Conservation (phyloP, 2,329 filamentous ascomycete species). For the Exophiala phaeomuriformis region DNA sequence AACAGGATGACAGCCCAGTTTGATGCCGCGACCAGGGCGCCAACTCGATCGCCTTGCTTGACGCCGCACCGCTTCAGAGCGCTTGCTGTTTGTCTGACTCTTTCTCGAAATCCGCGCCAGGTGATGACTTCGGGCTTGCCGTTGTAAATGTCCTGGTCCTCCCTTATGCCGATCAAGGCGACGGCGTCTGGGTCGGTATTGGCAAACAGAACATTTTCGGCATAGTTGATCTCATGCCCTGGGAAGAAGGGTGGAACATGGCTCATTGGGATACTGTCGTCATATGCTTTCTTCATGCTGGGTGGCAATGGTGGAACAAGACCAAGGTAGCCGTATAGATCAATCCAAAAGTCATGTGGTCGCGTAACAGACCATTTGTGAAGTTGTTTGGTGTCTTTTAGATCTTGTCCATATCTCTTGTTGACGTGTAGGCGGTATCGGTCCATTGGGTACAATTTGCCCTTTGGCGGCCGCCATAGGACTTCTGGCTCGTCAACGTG, state of each 20-base stretch:
- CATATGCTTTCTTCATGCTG: constrained; percentile 33
- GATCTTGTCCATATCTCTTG: constrained; percentile 7
- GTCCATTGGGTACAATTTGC: constrained; percentile 9
- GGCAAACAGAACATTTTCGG: constrained; percentile 35
- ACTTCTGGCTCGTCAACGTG: neutral
- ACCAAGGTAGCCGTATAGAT: constrained; percentile 34
- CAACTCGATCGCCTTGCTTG: constrained; percentile 35
- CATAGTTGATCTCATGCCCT: constrained; percentile 33
- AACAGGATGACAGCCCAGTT: constrained; percentile 37
- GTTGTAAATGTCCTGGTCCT: constrained; percentile 30
- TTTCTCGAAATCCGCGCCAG: constrained; percentile 35
- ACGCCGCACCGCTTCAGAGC: constrained; percentile 35
- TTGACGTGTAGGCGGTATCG: constrained; percentile 15
- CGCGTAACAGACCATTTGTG: constrained; percentile 36
- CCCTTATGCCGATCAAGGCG: constrained; percentile 37
- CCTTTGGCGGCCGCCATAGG: neutral
- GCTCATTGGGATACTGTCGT: constrained; percentile 33
- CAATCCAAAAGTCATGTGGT: constrained; percentile 39
- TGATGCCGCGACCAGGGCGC: constrained; percentile 38
- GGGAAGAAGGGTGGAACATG: constrained; percentile 36
- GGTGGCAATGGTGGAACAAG: constrained; percentile 30
- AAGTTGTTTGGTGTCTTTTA: constrained; percentile 31
- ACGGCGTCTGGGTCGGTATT: constrained; percentile 31
- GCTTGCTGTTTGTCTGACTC: constrained; percentile 34
- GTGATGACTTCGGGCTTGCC: constrained; percentile 34